These are phyloP conservation scores for Corylus heterophylla DNA, from an alignment of 306 rosid species.

Conservation along the genomic window DNA sequence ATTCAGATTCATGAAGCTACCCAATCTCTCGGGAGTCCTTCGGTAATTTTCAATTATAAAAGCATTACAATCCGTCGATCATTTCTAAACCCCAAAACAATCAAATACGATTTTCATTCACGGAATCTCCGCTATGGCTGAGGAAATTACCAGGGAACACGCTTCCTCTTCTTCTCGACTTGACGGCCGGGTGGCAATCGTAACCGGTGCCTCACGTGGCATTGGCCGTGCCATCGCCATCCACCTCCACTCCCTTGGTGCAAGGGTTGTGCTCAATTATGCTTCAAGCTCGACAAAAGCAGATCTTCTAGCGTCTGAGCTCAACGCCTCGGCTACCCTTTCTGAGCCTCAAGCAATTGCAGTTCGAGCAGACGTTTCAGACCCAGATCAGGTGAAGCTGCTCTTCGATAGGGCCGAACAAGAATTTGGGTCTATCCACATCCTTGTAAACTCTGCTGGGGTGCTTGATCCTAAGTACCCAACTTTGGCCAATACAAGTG, in stretches of 20 bases:
- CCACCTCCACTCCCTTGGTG: constrained; percentile 57
- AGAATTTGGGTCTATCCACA: constrained; percentile 31
- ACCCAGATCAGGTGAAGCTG: constrained; percentile 40
- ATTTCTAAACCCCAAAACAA: not conserved
- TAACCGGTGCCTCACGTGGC: constrained; percentile 56
- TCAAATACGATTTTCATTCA: not conserved
- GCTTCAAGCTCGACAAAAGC: constrained; percentile 37
- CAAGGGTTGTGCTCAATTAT: constrained; percentile 43
- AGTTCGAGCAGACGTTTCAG: constrained; percentile 39
- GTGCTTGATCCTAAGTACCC: constrained; percentile 45
- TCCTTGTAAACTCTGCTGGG: constrained; percentile 47
- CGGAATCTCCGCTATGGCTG: constrained; percentile 7
- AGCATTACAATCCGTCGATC: not conserved
- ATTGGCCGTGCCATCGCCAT: constrained; percentile 50
- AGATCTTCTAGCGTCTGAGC: constrained; percentile 38
- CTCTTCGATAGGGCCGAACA: constrained; percentile 43
- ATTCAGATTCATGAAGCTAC: too few species aligned
- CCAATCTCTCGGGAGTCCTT: too few species aligned
- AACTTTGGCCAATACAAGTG: constrained; percentile 23
- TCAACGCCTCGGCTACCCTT: constrained; percentile 25
- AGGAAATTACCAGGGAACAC: not conserved
- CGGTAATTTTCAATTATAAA: not conserved
- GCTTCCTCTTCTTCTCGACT: constrained; percentile 30
- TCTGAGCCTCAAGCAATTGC: constrained; percentile 30
- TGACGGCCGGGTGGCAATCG: constrained; percentile 40